Base-by-base conservation (phyloP, 1,284 basidiomycete genomes). In the Xanthoconium separans region DNA sequence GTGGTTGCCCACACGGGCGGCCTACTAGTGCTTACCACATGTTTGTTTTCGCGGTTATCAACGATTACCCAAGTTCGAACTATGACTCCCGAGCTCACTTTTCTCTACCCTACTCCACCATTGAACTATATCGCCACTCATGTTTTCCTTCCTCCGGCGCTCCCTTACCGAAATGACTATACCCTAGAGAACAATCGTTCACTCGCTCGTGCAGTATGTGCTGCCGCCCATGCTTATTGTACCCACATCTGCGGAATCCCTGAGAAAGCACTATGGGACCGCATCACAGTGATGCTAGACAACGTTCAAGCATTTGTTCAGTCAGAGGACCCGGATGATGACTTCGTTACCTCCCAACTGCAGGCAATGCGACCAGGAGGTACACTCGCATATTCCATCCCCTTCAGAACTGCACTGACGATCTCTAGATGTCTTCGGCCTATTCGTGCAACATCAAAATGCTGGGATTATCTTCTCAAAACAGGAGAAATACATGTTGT, bases 381-480 rank as follows among this genome's bases (percentile, higher is more conserved):
- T 61, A 42, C 12, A 16, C 4, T 33, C 20, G 4, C 7, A 18
- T 11, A 11, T 18, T 27, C 10, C 3, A 16, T 6, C 9, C 9
- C 27, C 27, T 27, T 27, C 4, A 7, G 13, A 27, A 1, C 12
- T 13, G 6, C 47, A 10, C n/a, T 53, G 20, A 56, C 29, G 2
- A n/a, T 31, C 0, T 20, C 7, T 34, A 64, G 64, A 64, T 50
- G 29, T 64, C 15, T 49, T 71, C 5, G 51, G 58, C 2, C 58
- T 71, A 33, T 54, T 63, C 22, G 61, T 73, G 13, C 64, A 59
- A 7, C 56, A 59, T 11, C 70, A 73, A 30, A 69, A 71, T 41
- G 66, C 68, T 1, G 71, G 50, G 2, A 51, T 75, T 6, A 18
- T 37, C 36, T n/a, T 18, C 36, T n/a, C 36, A 10, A 18, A 15